Evolutionary conservation across 257 asterid species (phyloP).

Genomic region (Scutellaria barbata): DNA sequence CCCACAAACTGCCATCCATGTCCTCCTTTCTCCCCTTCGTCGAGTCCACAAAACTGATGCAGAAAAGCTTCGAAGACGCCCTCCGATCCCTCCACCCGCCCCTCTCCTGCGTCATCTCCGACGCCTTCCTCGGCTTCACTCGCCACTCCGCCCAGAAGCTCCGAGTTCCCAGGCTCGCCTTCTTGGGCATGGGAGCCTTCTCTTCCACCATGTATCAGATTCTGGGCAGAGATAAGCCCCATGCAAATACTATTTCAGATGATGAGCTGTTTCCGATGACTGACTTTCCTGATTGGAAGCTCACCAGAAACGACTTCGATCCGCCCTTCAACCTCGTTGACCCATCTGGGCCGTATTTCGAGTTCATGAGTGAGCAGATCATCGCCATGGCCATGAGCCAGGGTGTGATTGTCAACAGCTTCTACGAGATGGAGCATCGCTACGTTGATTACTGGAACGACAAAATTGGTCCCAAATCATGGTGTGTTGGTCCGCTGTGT

Average conservation of each 20-base stretch:
- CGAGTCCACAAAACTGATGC: conserved; percentile 56
- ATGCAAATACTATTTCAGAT: conserved; percentile 33
- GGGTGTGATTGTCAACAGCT: conserved; percentile 60
- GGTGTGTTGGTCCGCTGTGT: conserved; percentile 73
- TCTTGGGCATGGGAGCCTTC: conserved; percentile 62
- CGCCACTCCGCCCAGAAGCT: conserved; percentile 49
- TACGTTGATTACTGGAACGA: conserved; percentile 57
- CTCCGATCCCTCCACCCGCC: conserved; percentile 47
- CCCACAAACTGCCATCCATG: conserved; percentile 59
- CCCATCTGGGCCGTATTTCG: conserved; percentile 57
- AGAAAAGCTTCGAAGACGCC: conserved; percentile 50
- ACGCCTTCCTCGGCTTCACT: conserved; percentile 68
- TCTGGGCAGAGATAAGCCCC: conserved; percentile 49
- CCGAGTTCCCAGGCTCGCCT: conserved; percentile 54
- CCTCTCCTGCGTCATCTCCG: conserved; percentile 63
- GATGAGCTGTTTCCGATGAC: conserved; percentile 53
- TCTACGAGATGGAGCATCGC: conserved; percentile 50
- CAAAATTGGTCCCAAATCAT: conserved; percentile 53
- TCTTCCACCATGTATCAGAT: conserved; percentile 47
- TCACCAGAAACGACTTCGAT: conserved; percentile 65
- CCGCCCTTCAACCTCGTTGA: conserved; percentile 54
- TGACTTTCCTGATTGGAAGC: conserved; percentile 44
- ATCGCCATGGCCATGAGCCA: conserved; percentile 47
- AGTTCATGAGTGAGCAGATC: conserved; percentile 52
- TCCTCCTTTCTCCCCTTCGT: conserved; percentile 44